Base-by-base conservation (phyloP, 805 yeast species). In the Barnettozyma sp. region DNA sequence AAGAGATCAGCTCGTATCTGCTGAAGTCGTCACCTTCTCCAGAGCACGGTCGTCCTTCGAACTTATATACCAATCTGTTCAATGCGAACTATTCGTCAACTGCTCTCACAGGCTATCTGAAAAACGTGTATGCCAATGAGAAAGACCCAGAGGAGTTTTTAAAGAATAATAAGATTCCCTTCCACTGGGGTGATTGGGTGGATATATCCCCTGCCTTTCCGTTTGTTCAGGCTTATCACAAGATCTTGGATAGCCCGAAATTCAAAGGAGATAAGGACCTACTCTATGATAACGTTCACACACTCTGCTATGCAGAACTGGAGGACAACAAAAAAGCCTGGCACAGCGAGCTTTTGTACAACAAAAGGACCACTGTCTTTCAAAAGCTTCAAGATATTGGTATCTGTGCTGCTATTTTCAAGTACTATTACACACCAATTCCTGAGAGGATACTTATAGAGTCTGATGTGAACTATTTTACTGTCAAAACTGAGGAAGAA, bases 101-200 rank as follows among this genome's bases (percentile, higher is more conserved):
- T 6, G 53, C 52, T 3, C 42, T 35, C 24, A 8, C 45, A 8
- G 30, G 35, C 7, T 30, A 43, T 19, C n/a, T 52, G 2, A 27
- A 16, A 2, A 16, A 32, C 10, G 34, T 44, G 12, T 45, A 42
- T 25, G n/a, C 23, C 14, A 20, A 22, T 5, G 44, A 51, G 25
- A 15, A 21, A 2, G 34, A 44, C 20, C 55, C 55, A 13, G 47
- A 46, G 12, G 16, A 16, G 1, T 45, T 36, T 20, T 14, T 50
- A 10, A 6, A 18, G 10, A 6, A 30, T 3, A 30, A 51, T 30
- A 37, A 37, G 18, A 26, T 48, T 7, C 38, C 40, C 9, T 47
- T 49, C 40, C 55, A 60, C 46, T 60, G 63, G 66, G 56, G 53
- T 30, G 62, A 53, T 32, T 56, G 60, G 60, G 45, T 46, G 12